Evolutionary conservation across 306 rosid genomes (phyloP).

Genomic region (Mucuna pruriens): DNA sequence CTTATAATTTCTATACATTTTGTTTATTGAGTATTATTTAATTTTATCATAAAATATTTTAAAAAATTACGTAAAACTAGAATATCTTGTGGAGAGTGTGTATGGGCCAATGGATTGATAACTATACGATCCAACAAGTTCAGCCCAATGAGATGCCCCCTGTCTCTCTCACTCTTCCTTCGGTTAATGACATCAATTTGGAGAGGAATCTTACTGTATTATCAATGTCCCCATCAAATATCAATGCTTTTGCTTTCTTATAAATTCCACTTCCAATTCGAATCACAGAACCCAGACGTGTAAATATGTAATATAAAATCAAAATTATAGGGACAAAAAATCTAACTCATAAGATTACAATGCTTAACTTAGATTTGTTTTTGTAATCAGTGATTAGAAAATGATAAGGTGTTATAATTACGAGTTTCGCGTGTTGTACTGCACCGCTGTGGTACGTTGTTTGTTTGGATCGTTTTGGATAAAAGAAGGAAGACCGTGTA

Average conservation of each 20-base stretch:
- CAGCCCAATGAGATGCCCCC: not conserved
- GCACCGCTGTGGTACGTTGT: not conserved
- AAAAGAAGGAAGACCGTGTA: conserved; percentile 19
- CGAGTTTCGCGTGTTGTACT: not conserved
- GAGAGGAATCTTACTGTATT: not conserved
- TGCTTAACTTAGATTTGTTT: not conserved
- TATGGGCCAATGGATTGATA: not conserved
- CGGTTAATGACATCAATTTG: not conserved
- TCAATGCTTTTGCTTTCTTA: not conserved
- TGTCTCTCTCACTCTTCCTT: not conserved
- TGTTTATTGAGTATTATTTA: not conserved
- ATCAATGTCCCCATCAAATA: conserved; percentile 11
- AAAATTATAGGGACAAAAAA: not conserved
- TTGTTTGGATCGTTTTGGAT: conserved; percentile 14
- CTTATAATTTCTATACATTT: not conserved
- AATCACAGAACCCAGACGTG: not conserved
- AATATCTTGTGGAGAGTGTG: not conserved
- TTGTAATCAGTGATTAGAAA: not conserved
- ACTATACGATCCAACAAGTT: not conserved
- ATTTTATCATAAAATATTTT: not conserved
- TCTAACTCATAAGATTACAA: not conserved
- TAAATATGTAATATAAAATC: not conserved
- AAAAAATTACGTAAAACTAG: not conserved
- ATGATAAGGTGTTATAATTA: not conserved
- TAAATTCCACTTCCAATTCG: not conserved